These are phyloP conservation scores for Pseudogymnoascus sp. DNA, from an alignment of 2,329 filamentous ascomycete genomes.

Conservation along the genomic window DNA sequence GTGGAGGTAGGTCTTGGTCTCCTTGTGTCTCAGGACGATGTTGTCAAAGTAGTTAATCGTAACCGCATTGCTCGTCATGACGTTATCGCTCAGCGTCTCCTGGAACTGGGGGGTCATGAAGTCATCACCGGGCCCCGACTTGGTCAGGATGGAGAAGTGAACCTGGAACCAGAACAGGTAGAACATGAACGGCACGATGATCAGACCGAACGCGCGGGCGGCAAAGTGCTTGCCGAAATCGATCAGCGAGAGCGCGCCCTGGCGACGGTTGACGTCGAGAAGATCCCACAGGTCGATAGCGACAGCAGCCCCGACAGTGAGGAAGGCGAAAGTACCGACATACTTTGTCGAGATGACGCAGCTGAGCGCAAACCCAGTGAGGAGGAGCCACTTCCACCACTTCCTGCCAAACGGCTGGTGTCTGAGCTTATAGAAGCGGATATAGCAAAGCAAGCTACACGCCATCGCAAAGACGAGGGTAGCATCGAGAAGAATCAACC, in stretches of 20 bases:
- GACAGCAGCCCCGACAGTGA: conserved; percentile 92
- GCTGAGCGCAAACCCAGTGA: conserved; percentile 89
- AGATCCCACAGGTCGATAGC: conserved; percentile 92
- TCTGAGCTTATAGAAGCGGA: conserved; percentile 95
- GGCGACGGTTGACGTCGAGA: conserved; percentile 76
- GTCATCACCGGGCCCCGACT: conserved; percentile 90
- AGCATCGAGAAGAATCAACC: conserved; percentile 89
- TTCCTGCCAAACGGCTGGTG: conserved; percentile 86
- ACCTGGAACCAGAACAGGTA: conserved; percentile 99
- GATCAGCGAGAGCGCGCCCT: conserved; percentile 70
- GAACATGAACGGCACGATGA: conserved; percentile 89
- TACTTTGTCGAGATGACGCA: conserved; percentile 99
- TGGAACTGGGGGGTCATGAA: conserved; percentile 99
- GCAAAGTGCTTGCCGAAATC: conserved; percentile 85
- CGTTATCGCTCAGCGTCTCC: conserved; percentile 90
- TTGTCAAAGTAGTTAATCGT: conserved; percentile 84
- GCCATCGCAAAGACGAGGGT: conserved; percentile 95
- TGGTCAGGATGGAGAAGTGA: conserved; percentile 82
- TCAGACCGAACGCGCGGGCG: conserved; percentile 77
- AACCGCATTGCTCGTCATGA: conserved; percentile 80
- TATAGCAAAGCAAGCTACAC: conserved; percentile 84
- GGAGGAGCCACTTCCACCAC: conserved; percentile 99
- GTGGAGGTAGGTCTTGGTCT: conserved; percentile 93
- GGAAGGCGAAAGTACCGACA: conserved; percentile 91
- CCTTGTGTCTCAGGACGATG: conserved; percentile 88